phyloP scores from a whole-genome alignment of 345 rosid genomes.

The Populus pruinosa region DNA sequence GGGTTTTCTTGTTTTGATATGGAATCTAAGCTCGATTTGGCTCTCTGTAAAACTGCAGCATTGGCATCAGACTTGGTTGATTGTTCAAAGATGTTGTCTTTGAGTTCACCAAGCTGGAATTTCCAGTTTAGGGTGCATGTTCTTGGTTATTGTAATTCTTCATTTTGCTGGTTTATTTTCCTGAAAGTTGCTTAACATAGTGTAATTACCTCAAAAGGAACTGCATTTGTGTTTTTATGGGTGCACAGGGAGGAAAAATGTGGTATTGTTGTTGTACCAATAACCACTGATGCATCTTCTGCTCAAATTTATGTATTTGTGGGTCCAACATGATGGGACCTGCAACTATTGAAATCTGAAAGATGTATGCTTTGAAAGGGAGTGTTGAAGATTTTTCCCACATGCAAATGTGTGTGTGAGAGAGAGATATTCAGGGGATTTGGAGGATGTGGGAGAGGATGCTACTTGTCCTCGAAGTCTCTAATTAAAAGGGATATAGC shows the following conservation, averaged over 20 bases:
- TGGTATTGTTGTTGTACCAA: neutral
- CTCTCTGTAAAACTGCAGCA: neutral
- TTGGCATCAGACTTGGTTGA: neutral
- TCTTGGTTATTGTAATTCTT: neutral
- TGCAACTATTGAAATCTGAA: neutral
- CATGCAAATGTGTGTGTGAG: neutral
- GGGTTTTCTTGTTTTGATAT: neutral
- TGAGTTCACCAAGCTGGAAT: neutral
- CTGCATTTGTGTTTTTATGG: neutral
- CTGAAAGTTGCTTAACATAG: neutral
- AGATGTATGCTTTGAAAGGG: neutral
- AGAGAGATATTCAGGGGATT: neutral
- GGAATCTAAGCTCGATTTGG: neutral
- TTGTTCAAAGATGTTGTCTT: neutral
- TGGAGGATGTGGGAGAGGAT: neutral
- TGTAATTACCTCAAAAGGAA: neutral
- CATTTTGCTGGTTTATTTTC: neutral
- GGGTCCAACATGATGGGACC: neutral
- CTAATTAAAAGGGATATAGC: neutral
- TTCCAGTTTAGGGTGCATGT: neutral
- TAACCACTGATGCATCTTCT: neutral
- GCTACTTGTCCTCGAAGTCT: neutral
- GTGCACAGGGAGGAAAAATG: neutral
- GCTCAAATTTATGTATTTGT: neutral
- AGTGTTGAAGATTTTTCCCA: neutral